Base-by-base conservation (phyloP, 2,329 filamentous ascomycete genomes). In the Penicillium sp. region DNA sequence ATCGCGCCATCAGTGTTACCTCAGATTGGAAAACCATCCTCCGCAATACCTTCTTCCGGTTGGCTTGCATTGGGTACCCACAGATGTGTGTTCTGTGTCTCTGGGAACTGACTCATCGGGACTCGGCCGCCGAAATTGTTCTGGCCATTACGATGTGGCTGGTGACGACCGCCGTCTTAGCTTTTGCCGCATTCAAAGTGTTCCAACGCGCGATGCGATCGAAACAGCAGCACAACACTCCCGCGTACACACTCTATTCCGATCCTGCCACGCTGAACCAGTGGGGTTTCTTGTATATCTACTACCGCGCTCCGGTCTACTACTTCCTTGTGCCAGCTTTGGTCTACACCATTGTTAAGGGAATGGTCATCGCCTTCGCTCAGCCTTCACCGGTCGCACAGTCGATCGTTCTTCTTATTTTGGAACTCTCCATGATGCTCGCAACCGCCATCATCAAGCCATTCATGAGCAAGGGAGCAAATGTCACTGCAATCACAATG, bases 391-490 rank as follows among this genome's bases (percentile, higher is more conserved):
- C 86, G 41, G 84, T 85, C 4, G 86, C 87, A 17, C 92, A 96
- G 76, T 90, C 91, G 13, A 82, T 97, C 59, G 89, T 88, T n/a
- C 83, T 97, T 54, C 81, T 97, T 38, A 81, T 97, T 60, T 86
- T 96, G 56, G 93, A 97, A 76, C 88, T 88, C 2, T 84, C 77
- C 50, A 87, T 89, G 65, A 82, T 97, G 57, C 89, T 96, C 67
- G 86, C 79, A n/a, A 87, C 91, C 56, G 88, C 86, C 57, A 88
- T 96, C 50, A 79, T 97, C 66, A 86, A 90, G 61, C 93, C 93
- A 15, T 97, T 91, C 88, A 97, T 97, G 93, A 93, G 97, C 82
- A 96, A 96, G 85, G 93, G 91, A 78, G 96, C 91, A 59, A 97
- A 97, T 76, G 88, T 88, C 50, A 95, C 96, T 84, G 96, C 96